Base-by-base conservation (phyloP, 352 stramenopile species). In the Pythium dissimile region DNA sequence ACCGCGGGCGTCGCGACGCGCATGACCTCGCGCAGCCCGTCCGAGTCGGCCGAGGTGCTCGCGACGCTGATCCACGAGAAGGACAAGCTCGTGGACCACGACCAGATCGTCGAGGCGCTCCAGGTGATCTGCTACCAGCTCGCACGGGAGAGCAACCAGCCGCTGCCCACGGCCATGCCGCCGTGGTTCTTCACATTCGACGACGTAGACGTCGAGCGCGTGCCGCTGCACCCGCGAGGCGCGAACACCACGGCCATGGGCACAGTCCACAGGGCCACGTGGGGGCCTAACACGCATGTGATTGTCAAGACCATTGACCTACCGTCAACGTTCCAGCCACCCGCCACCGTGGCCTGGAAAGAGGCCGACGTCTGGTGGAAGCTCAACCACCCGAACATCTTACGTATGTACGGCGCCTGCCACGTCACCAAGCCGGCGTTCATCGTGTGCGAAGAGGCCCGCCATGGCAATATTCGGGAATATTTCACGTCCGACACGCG, bases 381-480 rank as follows among this genome's bases (percentile, higher is more conserved):
- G 12, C 43, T 77, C 21, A 66, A 67, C n/a, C 67, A 80, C 41
- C 71, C 71, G 1, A 64, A 76, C 38, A 49, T 77, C 1, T 34
- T 76, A n/a, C 59, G 64, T 1, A 62, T 80, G 18, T 80, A 68
- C 16, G 67, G 67, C 7, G 68, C 62, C 0, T 73, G 65, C 23
- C 65, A 75, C 20, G 51, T 80, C 2, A 54, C 60, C 11, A 52
- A 23, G 3, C 64, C 65, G 0, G 54, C 62, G 39, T 64, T 71
- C 54, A 44, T 73, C 49, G 55, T 73, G 8, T 71, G 56, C n/a
- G 68, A 76, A 50, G 47, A 73, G 24, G 68, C 68, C 4, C 53
- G 34, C 8, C 30, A 65, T 24, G 64, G 64, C 10, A 57, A 49
- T 15, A 44, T 77, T 3, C 41, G 46, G 13, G 66, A 69, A 5